These are phyloP conservation scores for Pythium myriotylum DNA, from an alignment of 352 stramenopile species.

Conservation along the genomic window DNA sequence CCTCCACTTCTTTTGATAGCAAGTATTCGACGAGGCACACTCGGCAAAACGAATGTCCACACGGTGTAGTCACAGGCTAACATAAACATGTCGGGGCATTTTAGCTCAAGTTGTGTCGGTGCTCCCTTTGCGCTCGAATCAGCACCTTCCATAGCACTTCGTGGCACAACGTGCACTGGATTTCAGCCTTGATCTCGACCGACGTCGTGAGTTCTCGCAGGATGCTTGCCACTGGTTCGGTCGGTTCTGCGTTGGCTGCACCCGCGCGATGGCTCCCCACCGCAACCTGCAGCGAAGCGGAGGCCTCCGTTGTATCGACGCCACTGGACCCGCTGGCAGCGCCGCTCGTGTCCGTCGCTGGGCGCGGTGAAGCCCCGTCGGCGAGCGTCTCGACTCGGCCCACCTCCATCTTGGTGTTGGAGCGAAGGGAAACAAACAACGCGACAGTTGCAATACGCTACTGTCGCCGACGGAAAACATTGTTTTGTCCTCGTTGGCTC, in stretches of 20 bases:
- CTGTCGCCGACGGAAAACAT: not conserved
- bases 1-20: conserved; percentile 24
- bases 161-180: conserved; percentile 37
- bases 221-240: conserved; percentile 6
- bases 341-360: too few relatives aligned
- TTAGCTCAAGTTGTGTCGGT: too few relatives aligned
- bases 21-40: conserved; percentile 34
- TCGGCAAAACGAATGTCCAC: conserved; percentile 36
- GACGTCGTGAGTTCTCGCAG: conserved; percentile 18
- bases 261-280: not conserved
- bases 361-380: too few relatives aligned
- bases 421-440: too few relatives aligned
- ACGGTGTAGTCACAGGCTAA: conserved; percentile 28
- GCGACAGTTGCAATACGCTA: not conserved
- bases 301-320: too few relatives aligned
- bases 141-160: conserved; percentile 33
- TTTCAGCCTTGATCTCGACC: conserved; percentile 21
- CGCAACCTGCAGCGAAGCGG: not conserved
- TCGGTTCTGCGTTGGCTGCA: not conserved
- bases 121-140: too few relatives aligned
- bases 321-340: too few relatives aligned
- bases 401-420: too few relatives aligned
- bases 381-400: too few relatives aligned
- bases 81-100: too few relatives aligned
- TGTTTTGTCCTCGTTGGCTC: not conserved